Percentiles rank a stretch among this genome's conserved stretches.
phyloP scores from a whole-genome alignment of 768 basidiomycete species.

The Krasilnikovozyma curviuscula region DNA sequence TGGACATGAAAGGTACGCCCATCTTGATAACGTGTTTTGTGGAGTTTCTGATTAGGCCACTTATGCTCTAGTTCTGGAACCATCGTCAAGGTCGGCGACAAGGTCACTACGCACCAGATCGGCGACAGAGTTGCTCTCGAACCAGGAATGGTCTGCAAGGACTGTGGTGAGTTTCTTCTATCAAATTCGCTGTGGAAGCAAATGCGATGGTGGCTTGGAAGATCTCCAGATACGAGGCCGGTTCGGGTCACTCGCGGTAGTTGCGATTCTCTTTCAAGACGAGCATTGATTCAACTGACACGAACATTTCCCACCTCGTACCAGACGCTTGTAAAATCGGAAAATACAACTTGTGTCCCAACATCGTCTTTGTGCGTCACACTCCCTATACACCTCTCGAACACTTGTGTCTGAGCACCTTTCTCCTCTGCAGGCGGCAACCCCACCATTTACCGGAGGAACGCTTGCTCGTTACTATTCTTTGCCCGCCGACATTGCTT shows the following conservation, averaged over 20 bases:
- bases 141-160: slow-evolving; percentile 67
- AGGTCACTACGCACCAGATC: slow-evolving; percentile 52
- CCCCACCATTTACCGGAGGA: slow-evolving; percentile 70
- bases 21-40: not conserved
- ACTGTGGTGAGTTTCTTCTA: too few species aligned
- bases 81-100: slow-evolving; percentile 41
- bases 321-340: slow-evolving; percentile 69
- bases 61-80: too few species aligned
- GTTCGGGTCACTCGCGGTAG: too few species aligned
- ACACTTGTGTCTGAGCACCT: slow-evolving; percentile 68
- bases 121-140: slow-evolving; percentile 86
- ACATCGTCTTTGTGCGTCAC: not conserved
- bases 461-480: slow-evolving; percentile 63
- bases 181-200: too few species aligned
- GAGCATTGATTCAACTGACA: too few species aligned
- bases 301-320: too few species aligned
- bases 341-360: slow-evolving; percentile 46
- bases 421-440: too few species aligned
- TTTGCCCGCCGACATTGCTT: slow-evolving; percentile 60
- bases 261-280: too few species aligned
- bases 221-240: too few species aligned
- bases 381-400: slow-evolving; percentile 43
- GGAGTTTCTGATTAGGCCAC: too few species aligned
- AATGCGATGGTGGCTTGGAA: too few species aligned
- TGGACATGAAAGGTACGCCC: too few species aligned